Percentiles rank a stretch among this genome's conserved stretches.
These are phyloP conservation scores for Paecilomyces fulvus DNA, from an alignment of 2,329 filamentous ascomycete species.

Conservation along the genomic window DNA sequence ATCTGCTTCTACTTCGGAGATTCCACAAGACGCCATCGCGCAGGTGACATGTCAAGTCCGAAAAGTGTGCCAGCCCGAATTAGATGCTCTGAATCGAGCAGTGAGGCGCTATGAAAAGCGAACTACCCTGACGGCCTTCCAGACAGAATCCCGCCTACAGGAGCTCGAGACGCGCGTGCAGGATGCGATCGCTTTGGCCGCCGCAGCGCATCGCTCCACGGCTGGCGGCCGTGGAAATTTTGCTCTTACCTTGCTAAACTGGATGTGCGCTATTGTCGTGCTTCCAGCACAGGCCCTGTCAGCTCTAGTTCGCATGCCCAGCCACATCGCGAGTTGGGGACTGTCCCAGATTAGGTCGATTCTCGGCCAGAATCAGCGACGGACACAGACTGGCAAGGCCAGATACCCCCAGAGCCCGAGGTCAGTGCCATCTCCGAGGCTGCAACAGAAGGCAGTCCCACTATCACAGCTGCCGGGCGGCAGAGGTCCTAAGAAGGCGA, in stretches of 20 bases:
- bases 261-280: slow-evolving; percentile 25
- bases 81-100: slow-evolving; percentile 81
- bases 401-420: slow-evolving; percentile 11
- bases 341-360: slow-evolving; percentile 7
- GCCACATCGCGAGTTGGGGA: slow-evolving; percentile 14
- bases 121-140: slow-evolving; percentile 62
- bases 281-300: slow-evolving; percentile 27
- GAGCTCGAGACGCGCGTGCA: slow-evolving; percentile 62
- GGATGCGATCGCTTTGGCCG: slow-evolving; percentile 73
- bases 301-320: slow-evolving; percentile 23
- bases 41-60: slow-evolving; percentile 49
- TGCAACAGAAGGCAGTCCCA: slow-evolving; percentile 3
- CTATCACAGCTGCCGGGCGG: background rate
- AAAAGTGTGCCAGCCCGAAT: slow-evolving; percentile 63
- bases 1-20: slow-evolving; percentile 6
- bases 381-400: slow-evolving; percentile 10
- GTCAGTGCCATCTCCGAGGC: background rate
- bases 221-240: slow-evolving; percentile 15
- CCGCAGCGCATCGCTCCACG: slow-evolving; percentile 48
- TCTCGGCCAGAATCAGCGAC: slow-evolving; percentile 1
- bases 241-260: slow-evolving; percentile 25
- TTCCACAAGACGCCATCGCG: slow-evolving; percentile 20
- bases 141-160: slow-evolving; percentile 67
- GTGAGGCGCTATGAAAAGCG: slow-evolving; percentile 89
- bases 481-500: slow-evolving; percentile 1